Percentiles rank a stretch among this genome's conserved stretches.
Conservation (phyloP, 2,329 filamentous ascomycete genomes). For the Aspergillus cejpii region DNA sequence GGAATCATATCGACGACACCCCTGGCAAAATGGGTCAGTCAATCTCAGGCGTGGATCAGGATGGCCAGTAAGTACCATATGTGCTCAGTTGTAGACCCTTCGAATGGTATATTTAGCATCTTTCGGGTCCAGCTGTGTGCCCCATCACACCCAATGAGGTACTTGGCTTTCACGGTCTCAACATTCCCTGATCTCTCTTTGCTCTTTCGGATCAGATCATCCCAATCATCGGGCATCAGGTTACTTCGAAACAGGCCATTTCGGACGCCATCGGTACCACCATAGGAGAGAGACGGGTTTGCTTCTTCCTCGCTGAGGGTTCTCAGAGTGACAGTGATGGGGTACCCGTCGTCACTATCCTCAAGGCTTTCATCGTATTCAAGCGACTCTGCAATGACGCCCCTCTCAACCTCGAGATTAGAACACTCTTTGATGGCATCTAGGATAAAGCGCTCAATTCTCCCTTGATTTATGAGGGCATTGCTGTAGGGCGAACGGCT, state of each 20-base stretch:
- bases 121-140: slow-evolving; percentile 58
- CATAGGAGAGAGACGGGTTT: slow-evolving; percentile 28
- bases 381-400: slow-evolving; percentile 51
- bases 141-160: slow-evolving; percentile 60
- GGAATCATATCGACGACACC: slow-evolving; percentile 46
- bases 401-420: slow-evolving; percentile 53
- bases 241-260: slow-evolving; percentile 59
- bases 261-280: slow-evolving; percentile 23
- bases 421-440: slow-evolving; percentile 53
- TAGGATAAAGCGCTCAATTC: slow-evolving; percentile 61
- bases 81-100: slow-evolving; percentile 46
- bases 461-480: slow-evolving; percentile 62
- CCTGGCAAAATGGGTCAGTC: slow-evolving; percentile 10
- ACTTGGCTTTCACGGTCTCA: slow-evolving; percentile 48
- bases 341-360: slow-evolving; percentile 49
- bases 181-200: slow-evolving; percentile 23
- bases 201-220: slow-evolving; percentile 42
- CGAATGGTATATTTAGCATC: slow-evolving; percentile 50
- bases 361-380: slow-evolving; percentile 48
- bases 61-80: slow-evolving; percentile 22
- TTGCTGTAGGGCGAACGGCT: slow-evolving; percentile 54
- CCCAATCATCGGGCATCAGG: slow-evolving; percentile 51
- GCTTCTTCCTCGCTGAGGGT: slow-evolving; percentile 55
- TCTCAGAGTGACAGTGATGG: slow-evolving; percentile 54
- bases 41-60: background rate